phyloP scores from a whole-genome alignment of 2,329 filamentous ascomycete genomes.

The Teratosphaeria zuluensis region DNA sequence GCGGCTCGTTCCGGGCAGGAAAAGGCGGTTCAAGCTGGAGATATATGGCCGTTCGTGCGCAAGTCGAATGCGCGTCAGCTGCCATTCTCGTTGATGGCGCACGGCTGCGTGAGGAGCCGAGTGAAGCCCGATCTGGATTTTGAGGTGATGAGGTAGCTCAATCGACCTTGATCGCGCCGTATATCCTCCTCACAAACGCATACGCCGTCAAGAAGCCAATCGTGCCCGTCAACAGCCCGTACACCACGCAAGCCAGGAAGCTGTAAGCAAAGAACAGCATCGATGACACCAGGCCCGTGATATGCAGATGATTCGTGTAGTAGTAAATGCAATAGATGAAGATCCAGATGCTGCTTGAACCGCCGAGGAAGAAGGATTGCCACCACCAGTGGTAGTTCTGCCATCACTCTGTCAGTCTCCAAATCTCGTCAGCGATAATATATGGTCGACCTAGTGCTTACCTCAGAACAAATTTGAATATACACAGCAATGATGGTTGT shows the following conservation, averaged over 20 bases:
- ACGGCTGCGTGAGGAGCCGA: too few species aligned
- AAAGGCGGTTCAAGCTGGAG: too few species aligned
- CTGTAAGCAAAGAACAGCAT: conserved; percentile 81
- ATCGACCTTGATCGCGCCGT: conserved; percentile 40
- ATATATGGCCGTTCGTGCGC: too few species aligned
- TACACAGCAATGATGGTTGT: conserved; percentile 78
- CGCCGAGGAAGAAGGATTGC: conserved; percentile 74
- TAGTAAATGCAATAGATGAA: conserved; percentile 79
- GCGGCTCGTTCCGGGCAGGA: too few species aligned
- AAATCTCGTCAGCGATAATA: background rate
- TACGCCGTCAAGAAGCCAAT: conserved; percentile 78
- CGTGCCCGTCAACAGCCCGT: conserved; percentile 71
- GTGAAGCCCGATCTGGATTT: too few species aligned
- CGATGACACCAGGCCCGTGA: conserved; percentile 68
- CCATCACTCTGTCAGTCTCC: background rate
- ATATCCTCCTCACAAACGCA: conserved; percentile 74
- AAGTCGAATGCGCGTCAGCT: too few species aligned
- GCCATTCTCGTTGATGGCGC: too few species aligned
- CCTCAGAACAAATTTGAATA: conserved; percentile 69
- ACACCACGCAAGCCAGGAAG: conserved; percentile 70
- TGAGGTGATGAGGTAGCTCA: conserved; percentile 3
- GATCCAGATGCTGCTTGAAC: conserved; percentile 68
- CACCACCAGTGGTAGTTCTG: conserved; percentile 87
- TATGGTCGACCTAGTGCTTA: conserved; percentile 23
- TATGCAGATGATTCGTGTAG: conserved; percentile 69